Base-by-base conservation (phyloP, 2,329 filamentous ascomycete genomes). In the Dactylonectria macrodidyma region DNA sequence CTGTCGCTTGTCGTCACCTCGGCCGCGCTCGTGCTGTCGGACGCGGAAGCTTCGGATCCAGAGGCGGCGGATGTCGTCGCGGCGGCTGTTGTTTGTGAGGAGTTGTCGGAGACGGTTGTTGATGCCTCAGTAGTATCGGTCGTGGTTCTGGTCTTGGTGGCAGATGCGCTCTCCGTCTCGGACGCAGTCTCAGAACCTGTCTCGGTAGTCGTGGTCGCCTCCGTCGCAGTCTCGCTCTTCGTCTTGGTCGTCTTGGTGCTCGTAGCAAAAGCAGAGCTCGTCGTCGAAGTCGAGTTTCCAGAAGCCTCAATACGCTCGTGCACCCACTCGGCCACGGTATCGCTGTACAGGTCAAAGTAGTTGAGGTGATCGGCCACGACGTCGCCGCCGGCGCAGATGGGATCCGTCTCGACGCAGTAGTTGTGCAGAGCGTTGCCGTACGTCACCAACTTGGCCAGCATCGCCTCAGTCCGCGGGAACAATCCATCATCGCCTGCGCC, bases 381-480 rank as follows among this genome's bases (percentile, higher is more conserved):
- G 26, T 79, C 69, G 8, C 80, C 81, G 16, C 75, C 75, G 12
- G 81, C 82, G 68, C 83, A 84, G 62, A 82, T 78, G 2, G 82
- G 81, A 60, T 84, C 83, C 10, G 77, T 77, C 3, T 69, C 66
- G 36, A 76, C 74, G 65, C 82, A 83, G 74, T 81, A 83, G 14
- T 76, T 77, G 56, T 76, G 79, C 8, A 79, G 61, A 9, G 75
- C 62, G 34, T 62, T 58, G 12, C 71, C 63, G 36, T 76, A 81
- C 44, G 73, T 74, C 57, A 69, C 71, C 38, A 81, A 69, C 22
- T 75, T 76, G 26, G 70, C 69, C 1, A 80, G 73, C 57, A 78
- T 76, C 5, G 67, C 71, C 9, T 72, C 73, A 2, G 76, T 73
- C 11, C 81, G 79, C 6, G 80, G 79, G 61, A 75, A 76, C 47